These are phyloP conservation scores for Zymoseptoria tritici DNA, from an alignment of 2,329 filamentous ascomycete genomes.

Conservation along the genomic window DNA sequence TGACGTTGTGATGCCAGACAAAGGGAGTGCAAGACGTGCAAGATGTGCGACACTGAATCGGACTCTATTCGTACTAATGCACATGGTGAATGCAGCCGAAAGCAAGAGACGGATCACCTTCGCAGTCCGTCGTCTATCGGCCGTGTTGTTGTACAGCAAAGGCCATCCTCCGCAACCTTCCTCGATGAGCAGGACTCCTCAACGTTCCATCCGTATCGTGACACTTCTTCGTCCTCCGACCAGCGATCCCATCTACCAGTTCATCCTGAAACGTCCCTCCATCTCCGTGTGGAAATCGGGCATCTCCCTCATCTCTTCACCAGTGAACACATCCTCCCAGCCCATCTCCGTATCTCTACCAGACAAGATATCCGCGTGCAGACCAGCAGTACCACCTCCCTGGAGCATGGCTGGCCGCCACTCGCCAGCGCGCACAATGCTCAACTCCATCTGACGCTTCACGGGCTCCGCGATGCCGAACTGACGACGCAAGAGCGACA, in stretches of 20 bases:
- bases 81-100: background rate
- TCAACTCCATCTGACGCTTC: constrained; percentile 87
- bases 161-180: constrained; percentile 1
- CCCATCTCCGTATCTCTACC: constrained; percentile 69
- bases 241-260: constrained; percentile 33
- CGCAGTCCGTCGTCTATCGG: background rate
- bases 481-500: constrained; percentile 76
- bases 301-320: constrained; percentile 62
- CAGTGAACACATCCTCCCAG: constrained; percentile 92
- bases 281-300: constrained; percentile 79
- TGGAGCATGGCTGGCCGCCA: constrained; percentile 69
- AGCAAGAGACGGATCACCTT: background rate
- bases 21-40: no score
- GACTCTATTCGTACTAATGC: constrained; percentile 9
- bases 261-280: constrained; percentile 85
- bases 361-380: constrained; percentile 84
- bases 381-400: constrained; percentile 42
- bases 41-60: background rate
- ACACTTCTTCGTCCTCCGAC: constrained; percentile 2
- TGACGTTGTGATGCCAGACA: no score
- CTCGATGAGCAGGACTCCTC: background rate
- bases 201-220: background rate
- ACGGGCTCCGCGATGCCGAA: constrained; percentile 93
- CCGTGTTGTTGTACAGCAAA: constrained; percentile 12
- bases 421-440: constrained; percentile 71